phyloP scores from a whole-genome alignment of 225 moss, liverwort and hornwort genomes.

The Polytrichum commune region DNA sequence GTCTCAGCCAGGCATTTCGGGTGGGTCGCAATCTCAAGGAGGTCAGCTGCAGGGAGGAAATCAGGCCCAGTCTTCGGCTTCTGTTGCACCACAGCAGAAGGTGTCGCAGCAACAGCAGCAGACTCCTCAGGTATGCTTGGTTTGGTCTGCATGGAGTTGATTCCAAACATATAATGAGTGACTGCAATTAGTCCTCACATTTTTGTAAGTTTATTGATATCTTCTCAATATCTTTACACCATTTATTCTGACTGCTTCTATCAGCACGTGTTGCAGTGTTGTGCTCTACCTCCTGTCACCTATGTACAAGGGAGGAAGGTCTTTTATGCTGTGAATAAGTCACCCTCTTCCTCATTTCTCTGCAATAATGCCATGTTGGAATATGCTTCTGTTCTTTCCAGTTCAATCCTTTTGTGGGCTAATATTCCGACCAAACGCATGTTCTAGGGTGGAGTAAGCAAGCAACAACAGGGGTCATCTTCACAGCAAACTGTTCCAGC shows the following conservation, averaged over 20 bases:
- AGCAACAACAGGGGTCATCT: slow-evolving; percentile 21
- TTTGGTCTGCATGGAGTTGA: background rate
- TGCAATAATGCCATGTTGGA: background rate
- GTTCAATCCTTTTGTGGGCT: too few species aligned
- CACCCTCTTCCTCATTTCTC: background rate
- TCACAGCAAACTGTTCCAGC: slow-evolving; percentile 16
- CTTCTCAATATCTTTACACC: too few species aligned
- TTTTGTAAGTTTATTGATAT: too few species aligned
- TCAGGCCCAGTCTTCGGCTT: slow-evolving; percentile 13
- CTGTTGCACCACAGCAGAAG: slow-evolving; percentile 20
- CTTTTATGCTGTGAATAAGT: background rate
- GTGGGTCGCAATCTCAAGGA: slow-evolving; percentile 20
- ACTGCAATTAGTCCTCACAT: background rate
- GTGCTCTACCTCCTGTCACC: too few species aligned
- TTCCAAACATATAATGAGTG: background rate
- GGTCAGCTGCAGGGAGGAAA: slow-evolving; percentile 17
- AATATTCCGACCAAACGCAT: background rate
- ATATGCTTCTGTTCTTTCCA: too few species aligned
- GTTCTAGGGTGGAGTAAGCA: slow-evolving; percentile 30
- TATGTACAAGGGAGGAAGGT: too few species aligned
- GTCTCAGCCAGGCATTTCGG: slow-evolving; percentile 17
- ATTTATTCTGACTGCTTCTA: too few species aligned
- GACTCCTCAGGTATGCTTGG: slow-evolving; percentile 22
- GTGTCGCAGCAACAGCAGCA: slow-evolving; percentile 27
- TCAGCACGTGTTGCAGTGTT: too few species aligned